Conservation (phyloP, 2,329 filamentous ascomycete species). For the Blastomyces emzantsi region DNA sequence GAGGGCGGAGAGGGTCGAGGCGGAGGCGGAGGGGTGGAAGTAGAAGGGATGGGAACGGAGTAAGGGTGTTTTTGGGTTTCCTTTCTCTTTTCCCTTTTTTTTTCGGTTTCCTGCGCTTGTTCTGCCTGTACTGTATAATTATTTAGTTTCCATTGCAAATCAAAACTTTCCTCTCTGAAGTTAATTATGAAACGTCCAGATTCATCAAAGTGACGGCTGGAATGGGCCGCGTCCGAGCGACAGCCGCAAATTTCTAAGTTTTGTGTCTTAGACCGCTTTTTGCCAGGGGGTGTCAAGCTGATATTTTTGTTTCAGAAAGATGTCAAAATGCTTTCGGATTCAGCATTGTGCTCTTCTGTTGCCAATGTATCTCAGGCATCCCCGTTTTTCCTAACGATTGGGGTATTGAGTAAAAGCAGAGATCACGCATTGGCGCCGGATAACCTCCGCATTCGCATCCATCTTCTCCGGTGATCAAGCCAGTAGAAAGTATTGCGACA, state of each 20-base stretch:
- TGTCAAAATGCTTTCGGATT: neutral
- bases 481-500: neutral
- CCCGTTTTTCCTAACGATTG: no score
- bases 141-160: neutral
- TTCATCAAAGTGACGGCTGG: neutral
- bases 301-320: neutral
- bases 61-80: neutral
- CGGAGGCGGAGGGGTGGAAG: constrained; percentile 23
- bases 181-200: neutral
- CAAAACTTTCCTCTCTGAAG: neutral
- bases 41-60: neutral
- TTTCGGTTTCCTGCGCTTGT: no score
- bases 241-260: neutral
- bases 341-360: neutral
- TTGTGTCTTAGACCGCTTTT: neutral
- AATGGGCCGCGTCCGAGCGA: neutral
- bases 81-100: no score
- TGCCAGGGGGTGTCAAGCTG: neutral
- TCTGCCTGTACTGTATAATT: neutral
- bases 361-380: neutral
- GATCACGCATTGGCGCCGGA: no score
- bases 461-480: neutral
- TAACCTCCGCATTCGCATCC: no score
- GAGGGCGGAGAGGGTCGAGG: constrained; percentile 33
- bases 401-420: no score